Conservation (phyloP, 2,329 filamentous ascomycete species). For the Epichloe uncinata region DNA sequence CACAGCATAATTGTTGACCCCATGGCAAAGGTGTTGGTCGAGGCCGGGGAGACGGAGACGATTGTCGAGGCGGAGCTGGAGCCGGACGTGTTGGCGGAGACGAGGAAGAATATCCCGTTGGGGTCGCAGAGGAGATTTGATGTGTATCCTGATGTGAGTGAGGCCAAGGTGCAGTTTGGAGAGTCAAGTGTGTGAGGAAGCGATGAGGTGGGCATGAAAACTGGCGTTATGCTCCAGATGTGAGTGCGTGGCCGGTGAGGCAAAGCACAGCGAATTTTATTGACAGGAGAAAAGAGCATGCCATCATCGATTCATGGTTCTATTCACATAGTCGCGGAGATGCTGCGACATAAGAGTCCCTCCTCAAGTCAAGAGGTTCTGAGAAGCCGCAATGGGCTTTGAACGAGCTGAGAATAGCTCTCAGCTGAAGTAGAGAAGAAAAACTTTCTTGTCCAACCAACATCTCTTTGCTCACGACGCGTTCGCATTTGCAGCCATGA, state of each 20-base stretch:
- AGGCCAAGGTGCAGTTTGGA: conserved; percentile 33
- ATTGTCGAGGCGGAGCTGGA: conserved; percentile 63
- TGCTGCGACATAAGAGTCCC: background rate
- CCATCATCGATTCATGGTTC: background rate
- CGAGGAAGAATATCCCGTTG: conserved; percentile 72
- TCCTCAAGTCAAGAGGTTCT: background rate
- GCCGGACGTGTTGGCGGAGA: conserved; percentile 55
- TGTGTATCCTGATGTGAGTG: conserved; percentile 82
- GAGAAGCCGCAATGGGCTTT: background rate
- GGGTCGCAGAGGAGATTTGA: conserved; percentile 81
- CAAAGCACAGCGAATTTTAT: too few relatives aligned
- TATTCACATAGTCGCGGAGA: background rate
- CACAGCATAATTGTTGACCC: conserved; percentile 84
- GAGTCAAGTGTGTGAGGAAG: conserved; percentile 14
- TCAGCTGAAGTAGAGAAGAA: background rate
- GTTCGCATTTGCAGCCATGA: background rate
- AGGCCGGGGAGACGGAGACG: conserved; percentile 66
- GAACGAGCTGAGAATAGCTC: background rate
- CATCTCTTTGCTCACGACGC: background rate
- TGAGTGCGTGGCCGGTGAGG: too few relatives aligned
- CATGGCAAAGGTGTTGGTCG: conserved; percentile 68
- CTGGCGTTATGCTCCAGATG: too few relatives aligned
- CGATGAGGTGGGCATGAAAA: too few relatives aligned
- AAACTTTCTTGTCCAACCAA: background rate
- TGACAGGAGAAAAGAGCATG: background rate